phyloP scores from a whole-genome alignment of 2,329 filamentous ascomycete species.

The Tolypocladium paradoxum region DNA sequence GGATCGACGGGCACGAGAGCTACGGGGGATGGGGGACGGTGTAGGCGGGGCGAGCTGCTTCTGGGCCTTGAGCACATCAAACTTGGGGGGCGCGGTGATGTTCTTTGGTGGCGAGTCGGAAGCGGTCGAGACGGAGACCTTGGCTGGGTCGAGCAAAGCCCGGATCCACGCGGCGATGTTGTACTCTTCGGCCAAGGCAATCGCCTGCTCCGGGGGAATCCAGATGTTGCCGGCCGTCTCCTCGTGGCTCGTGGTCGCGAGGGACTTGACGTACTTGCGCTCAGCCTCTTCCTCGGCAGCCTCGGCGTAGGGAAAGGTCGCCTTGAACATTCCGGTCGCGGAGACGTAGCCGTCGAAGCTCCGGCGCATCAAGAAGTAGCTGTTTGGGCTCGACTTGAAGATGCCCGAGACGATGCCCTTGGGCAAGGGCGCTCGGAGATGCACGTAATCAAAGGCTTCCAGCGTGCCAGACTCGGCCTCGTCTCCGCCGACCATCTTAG shows the following conservation, averaged over 20 bases:
- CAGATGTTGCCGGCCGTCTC: constrained; percentile 96
- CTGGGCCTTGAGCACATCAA: constrained; percentile 42
- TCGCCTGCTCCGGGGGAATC: constrained; percentile 75
- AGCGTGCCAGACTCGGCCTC: constrained; percentile 64
- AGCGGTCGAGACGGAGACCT: constrained; percentile 53
- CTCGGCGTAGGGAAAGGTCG: constrained; percentile 71
- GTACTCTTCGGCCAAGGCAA: constrained; percentile 79
- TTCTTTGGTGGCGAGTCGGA: constrained; percentile 60
- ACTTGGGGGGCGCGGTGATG: constrained; percentile 74
- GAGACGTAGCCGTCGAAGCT: constrained; percentile 78
- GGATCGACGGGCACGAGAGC: constrained; percentile 42
- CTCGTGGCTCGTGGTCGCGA: constrained; percentile 71
- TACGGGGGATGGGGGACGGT: constrained; percentile 32
- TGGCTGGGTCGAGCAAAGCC: constrained; percentile 80
- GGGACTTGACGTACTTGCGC: constrained; percentile 74
- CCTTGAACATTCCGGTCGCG: constrained; percentile 88
- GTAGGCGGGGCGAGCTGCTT: constrained; percentile 38
- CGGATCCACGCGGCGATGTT: constrained; percentile 76
- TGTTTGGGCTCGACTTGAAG: constrained; percentile 79
- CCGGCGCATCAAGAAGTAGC: constrained; percentile 93
- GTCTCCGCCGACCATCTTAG: constrained; percentile 68
- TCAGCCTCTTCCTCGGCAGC: constrained; percentile 62
- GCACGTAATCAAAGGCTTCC: constrained; percentile 89
- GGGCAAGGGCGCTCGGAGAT: constrained; percentile 83
- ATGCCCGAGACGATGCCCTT: constrained; percentile 89